Base-by-base conservation (phyloP, 2,329 filamentous ascomycete species). In the Pseudocercospora vitis region DNA sequence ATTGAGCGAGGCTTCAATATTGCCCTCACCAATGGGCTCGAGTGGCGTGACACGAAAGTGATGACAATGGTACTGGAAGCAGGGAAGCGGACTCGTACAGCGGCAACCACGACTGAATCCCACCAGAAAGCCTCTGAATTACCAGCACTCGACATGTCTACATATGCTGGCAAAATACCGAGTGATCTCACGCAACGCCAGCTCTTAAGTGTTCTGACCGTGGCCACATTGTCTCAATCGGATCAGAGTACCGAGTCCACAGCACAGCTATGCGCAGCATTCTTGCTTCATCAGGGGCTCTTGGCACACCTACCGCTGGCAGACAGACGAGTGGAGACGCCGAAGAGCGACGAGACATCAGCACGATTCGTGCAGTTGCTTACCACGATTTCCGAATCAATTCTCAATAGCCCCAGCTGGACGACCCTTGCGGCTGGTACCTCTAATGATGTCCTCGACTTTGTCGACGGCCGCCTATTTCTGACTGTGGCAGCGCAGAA, bases 21-120 rank as follows among this genome's bases (percentile, higher is more conserved):
- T 4, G 83, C 82, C 1, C 71, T 88, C 19, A 75, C 88, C 37
- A 85, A 89, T 55, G 79, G 77, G 28, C 66, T 88, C 8, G 79
- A 84, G 48, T 86, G 82, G 61, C 71, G 74, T 45, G 85, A 87
- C 63, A 85, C 83, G 1, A 87, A 87, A 69, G 72, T 79, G 51
- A 79, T 79, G 68, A 75, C 76, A 0, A 75, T 76, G 69, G 74
- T 80, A 23, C 63, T 79, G 6, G 76, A 67, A 8, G 56, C 61
- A 50, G 56, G 55, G 48, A 44, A 54, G 48, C 18, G 5, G 28
- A 37, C 21, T 8, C 32, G 26, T 8, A 21, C 14, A 11, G 14
- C 3, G 44, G 6, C 16, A 9, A 32, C 4, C 26, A 28, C 14
- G 18, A n/a, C 44, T 31, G 9, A 46, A 18, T 7, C 9, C 4